phyloP scores from a whole-genome alignment of 148 eudicot species.

The Drosera capensis region DNA sequence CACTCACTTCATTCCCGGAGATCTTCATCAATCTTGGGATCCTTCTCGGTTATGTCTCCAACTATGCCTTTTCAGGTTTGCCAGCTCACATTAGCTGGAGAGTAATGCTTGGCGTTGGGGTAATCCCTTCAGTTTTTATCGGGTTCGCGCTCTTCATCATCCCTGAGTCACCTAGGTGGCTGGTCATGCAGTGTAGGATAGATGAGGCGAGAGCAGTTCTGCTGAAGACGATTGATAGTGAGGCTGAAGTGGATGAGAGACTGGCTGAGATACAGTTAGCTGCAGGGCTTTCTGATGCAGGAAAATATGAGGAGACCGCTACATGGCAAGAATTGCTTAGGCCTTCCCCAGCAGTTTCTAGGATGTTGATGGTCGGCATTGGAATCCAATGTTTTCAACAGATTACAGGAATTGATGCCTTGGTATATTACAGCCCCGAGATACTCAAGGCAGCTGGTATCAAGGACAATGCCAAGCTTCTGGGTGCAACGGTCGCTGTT shows the following conservation, averaged over 20 bases:
- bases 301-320: constrained; percentile 21
- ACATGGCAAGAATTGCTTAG: constrained; percentile 51
- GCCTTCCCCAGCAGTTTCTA: constrained; percentile 45
- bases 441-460: constrained; percentile 51
- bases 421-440: constrained; percentile 72
- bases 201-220: constrained; percentile 60
- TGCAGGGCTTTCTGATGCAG: constrained; percentile 13
- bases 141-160: constrained; percentile 56
- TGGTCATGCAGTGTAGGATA: constrained; percentile 42
- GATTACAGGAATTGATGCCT: constrained; percentile 67
- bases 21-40: constrained; percentile 76
- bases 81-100: constrained; percentile 58
- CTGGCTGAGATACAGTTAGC: constrained; percentile 54
- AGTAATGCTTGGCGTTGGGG: constrained; percentile 75
- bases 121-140: constrained; percentile 61
- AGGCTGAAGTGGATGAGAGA: constrained; percentile 57
- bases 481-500: constrained; percentile 66
- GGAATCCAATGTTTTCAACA: constrained; percentile 80
- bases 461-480: constrained; percentile 33
- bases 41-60: constrained; percentile 63
- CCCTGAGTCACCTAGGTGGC: constrained; percentile 88
- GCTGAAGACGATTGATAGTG: constrained; percentile 34
- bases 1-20: constrained; percentile 74
- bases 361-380: constrained; percentile 57
- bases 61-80: constrained; percentile 64